Base-by-base conservation (phyloP, 1,139 yeast species). In the Kluyveromyces marxianus region DNA sequence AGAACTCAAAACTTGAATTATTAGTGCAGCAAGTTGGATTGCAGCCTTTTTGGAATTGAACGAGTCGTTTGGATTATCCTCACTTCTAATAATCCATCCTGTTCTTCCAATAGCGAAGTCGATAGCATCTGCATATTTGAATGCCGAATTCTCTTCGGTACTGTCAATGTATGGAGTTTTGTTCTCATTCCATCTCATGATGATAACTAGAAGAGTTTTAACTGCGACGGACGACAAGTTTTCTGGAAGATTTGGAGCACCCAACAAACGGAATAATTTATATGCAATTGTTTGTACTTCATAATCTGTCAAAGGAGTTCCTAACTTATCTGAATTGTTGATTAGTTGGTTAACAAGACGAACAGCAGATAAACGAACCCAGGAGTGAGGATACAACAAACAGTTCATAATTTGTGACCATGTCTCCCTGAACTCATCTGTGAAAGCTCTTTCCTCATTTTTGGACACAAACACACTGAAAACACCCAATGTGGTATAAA, bases 331-430 rank as follows among this genome's bases (percentile, higher is more conserved):
- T 36, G 69, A 50, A 47, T 73, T 72, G 3, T 71, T 58, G 43
- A 85, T 67, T 41, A 83, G 61, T 3, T 68, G 60, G 1, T 82
- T 80, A 36, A 81, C 63, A 41, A 88, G 69, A 44, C 90, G 72
- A n/a, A 83, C 69, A 0, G 95, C 69, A 4, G 77, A 70, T 47
- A 85, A 70, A 58, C 97, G 78, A 8, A 90, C 84, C 97, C 97
- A 90, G 0, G 95, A 75, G 63, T 90, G 97, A 2, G 97, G 97
- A 63, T 78, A 92, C 44, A 90, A 69, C 50, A 89, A 69, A 27
- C 80, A 68, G 8, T 73, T 74, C 29, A 79, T 70, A 4, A 84
- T 68, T 25, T 67, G 64, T 8, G 61, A 58, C 92, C 94, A 84
- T 8, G 76, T 55, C 1, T 39, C 41, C 34, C 64, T 69, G 49